Evolutionary conservation across 352 stramenopile species (phyloP), one percentile per base, ranked within the genome.

Genomic region (Elongisporangium prolatum): DNA sequence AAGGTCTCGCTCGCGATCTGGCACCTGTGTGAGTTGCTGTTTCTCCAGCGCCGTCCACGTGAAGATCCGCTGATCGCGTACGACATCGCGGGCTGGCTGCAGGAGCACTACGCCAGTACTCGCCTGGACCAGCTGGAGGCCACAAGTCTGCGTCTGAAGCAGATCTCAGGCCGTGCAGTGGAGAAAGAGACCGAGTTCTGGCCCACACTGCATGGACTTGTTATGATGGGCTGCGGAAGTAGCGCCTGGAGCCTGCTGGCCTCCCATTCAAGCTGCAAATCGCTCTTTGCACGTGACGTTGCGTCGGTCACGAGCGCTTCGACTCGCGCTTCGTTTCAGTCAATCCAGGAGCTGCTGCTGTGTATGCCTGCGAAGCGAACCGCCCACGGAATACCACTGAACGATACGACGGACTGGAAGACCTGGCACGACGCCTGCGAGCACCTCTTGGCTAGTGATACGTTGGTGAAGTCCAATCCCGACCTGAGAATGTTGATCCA

Each of bases 1-100:
- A 91, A 92, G 66, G 82, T 89, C 10, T 90, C 84, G 44, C 66
- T 93, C 24, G 82, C 84, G 17, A 73, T 93, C 17, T 89, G 81
- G 77, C 82, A 91, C 59, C 54, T 93, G 50, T 91, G 84, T 25
- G 84, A 93, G 62, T 63, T 93, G 49, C 66, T 92, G 22, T 77
- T 91, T 21, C 70, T 93, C 9, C 79, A 86, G 58, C 67, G 71
- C 48, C 77, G 77, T 40, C 62, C 65, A 5, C 71, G 75, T 56
- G 74, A 80, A 34, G 80, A 93, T 64, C 72, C 63, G 37, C 61
- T 64, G 22, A 64, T 90, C 37, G 77, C 82, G 5, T 93, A 93
- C 67, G 82, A 89, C 22, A 61, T 93, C 47, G 84, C 72, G 9
- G 50, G 54, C 13, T 93, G 84, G 84, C 71, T 93, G 17, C 82